A percentile compares a stretch with the other conserved stretches of the same genome.
phyloP scores from a whole-genome alignment of 2,329 filamentous ascomycete genomes.

The Cladorrhinum sp. region DNA sequence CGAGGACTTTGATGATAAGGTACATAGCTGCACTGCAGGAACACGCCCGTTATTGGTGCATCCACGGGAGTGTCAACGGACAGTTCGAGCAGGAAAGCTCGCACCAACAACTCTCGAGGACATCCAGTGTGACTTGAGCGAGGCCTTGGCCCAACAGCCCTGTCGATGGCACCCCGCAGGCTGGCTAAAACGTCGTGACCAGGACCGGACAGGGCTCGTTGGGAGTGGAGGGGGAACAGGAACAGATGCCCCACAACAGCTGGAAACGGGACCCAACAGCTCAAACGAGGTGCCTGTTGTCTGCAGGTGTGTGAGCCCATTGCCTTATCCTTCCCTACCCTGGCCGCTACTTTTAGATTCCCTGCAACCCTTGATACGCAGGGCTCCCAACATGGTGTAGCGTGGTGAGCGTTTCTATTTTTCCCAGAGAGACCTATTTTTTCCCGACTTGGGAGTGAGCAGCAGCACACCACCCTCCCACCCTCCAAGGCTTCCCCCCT shows the following conservation, averaged over 20 bases:
- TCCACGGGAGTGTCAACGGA: neutral
- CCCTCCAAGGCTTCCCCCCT: conserved; percentile 15
- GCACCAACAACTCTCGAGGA: conserved; percentile 18
- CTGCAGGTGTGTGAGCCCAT: conserved; percentile 16
- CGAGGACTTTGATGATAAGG: neutral
- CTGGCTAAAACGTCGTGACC: conserved; percentile 14
- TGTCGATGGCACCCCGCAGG: conserved; percentile 18
- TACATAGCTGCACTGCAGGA: neutral
- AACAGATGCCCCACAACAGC: conserved; percentile 14
- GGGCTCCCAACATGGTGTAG: conserved; percentile 21
- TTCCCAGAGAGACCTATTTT: conserved; percentile 22
- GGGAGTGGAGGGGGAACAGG: neutral
- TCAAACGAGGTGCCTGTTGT: conserved; percentile 15
- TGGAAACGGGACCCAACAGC: conserved; percentile 23
- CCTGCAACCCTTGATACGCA: conserved; percentile 21
- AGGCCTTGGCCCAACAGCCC: conserved; percentile 12
- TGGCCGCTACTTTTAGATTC: conserved; percentile 26
- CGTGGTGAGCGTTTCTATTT: conserved; percentile 23
- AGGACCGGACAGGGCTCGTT: conserved; percentile 8
- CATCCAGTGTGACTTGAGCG: conserved; percentile 22
- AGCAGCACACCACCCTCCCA: conserved; percentile 7
- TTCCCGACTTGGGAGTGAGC: conserved; percentile 13
- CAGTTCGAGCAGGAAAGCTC: neutral
- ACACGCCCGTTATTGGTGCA: neutral
- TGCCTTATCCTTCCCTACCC: conserved; percentile 15